Conservation (phyloP, 768 basidiomycete species). For the Strobilomyces echinocephalus region DNA sequence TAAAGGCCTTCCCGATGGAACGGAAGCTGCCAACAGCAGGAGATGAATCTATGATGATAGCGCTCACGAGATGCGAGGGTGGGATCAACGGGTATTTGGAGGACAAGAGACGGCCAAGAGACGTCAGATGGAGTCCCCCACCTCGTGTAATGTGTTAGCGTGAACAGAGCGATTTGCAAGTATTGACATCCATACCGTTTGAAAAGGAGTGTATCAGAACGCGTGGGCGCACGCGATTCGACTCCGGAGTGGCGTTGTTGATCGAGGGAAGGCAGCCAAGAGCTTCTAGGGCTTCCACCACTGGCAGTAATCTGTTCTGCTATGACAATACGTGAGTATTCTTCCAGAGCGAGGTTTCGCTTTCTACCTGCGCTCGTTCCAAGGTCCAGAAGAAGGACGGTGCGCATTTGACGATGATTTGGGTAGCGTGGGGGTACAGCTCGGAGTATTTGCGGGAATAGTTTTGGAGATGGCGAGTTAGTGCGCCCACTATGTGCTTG, state of each 20-base stretch:
- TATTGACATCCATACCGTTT: slow-evolving; percentile 17
- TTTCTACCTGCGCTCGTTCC: slow-evolving; percentile 9
- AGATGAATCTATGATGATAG: slow-evolving; percentile 23
- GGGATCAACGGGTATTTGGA: slow-evolving; percentile 14
- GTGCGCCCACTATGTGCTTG: slow-evolving; percentile 20
- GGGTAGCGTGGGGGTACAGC: slow-evolving; percentile 24
- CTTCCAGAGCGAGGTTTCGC: neutral
- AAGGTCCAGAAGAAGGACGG: slow-evolving; percentile 20
- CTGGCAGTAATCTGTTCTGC: slow-evolving; percentile 18
- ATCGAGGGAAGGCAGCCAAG: slow-evolving; percentile 20
- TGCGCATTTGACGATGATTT: slow-evolving; percentile 25
- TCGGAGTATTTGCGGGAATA: slow-evolving; percentile 24
- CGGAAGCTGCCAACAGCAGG: slow-evolving; percentile 13
- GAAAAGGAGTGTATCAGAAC: slow-evolving; percentile 28
- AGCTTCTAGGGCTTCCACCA: slow-evolving; percentile 20
- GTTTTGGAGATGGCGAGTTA: slow-evolving; percentile 22
- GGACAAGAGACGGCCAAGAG: slow-evolving; percentile 16
- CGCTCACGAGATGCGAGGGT: slow-evolving; percentile 5
- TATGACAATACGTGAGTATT: slow-evolving; percentile 5
- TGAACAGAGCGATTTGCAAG: neutral
- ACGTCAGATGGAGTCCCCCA: slow-evolving; percentile 18
- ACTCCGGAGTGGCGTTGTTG: neutral
- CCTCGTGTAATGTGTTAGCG: slow-evolving; percentile 11
- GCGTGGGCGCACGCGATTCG: slow-evolving; percentile 12
- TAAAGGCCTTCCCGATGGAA: slow-evolving; percentile 21